phyloP scores from a whole-genome alignment of 768 basidiomycete species.

The Psilocybe cubensis region DNA sequence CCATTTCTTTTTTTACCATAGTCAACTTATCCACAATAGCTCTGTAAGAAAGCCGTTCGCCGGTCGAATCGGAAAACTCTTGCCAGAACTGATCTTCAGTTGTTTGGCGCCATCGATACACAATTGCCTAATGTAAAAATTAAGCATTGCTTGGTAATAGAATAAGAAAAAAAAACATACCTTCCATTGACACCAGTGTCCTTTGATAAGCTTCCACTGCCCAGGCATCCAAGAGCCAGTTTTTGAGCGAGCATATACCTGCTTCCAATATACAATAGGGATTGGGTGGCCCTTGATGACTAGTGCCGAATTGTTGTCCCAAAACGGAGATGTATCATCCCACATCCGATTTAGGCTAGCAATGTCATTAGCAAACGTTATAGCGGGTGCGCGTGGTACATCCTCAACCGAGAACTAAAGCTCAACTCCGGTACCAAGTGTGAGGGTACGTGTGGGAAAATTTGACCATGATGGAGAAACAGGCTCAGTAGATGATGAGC shows the following conservation, averaged over 20 bases:
- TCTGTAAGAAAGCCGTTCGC: conserved; percentile 4
- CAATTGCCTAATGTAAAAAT: background rate
- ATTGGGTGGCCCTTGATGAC: conserved; percentile 19
- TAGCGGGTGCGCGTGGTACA: conserved; percentile 16
- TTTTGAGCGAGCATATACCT: conserved; percentile 7
- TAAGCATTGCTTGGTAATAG: background rate
- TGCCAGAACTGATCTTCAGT: conserved; percentile 8
- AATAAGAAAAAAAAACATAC: background rate
- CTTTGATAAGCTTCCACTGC: background rate
- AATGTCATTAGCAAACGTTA: conserved; percentile 24
- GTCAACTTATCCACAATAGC: background rate
- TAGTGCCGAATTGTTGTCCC: conserved; percentile 21
- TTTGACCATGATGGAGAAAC: background rate
- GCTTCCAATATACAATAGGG: conserved; percentile 22
- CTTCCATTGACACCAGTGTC: conserved; percentile 1
- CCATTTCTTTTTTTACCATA: background rate
- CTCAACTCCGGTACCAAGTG: background rate
- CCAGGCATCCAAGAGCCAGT: background rate
- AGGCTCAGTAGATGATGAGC: background rate
- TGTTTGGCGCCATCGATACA: background rate
- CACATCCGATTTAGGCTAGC: conserved; percentile 25
- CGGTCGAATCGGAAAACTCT: background rate
- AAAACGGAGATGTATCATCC: conserved; percentile 26
- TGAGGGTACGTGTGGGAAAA: background rate
- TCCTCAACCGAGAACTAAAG: conserved; percentile 9